Evolutionary conservation across 2,329 filamentous ascomycete genomes (phyloP).

Genomic region (Aspergillus sp.): DNA sequence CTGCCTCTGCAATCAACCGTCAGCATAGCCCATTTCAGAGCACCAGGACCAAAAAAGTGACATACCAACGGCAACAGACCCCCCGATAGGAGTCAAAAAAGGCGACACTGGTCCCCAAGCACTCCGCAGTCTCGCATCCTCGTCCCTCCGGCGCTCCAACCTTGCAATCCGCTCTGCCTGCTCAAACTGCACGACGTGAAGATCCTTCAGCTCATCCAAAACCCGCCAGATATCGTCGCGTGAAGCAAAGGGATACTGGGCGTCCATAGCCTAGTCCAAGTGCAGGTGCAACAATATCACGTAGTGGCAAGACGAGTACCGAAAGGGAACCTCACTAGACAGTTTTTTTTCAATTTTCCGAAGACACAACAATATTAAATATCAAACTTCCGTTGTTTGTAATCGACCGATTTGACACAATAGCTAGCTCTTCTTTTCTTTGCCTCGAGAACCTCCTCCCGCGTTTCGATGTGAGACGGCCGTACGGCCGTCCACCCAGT

Average conservation of each 20-base stretch:
- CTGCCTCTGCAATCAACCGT: constrained; percentile 53
- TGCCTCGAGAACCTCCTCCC: constrained; percentile 23
- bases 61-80: constrained; percentile 81
- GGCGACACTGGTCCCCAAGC: constrained; percentile 81
- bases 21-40: background rate
- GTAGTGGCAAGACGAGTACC: background rate
- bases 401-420: background rate
- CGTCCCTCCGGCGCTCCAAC: constrained; percentile 56
- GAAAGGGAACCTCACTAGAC: background rate
- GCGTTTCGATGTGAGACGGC: constrained; percentile 27
- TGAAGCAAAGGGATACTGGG: constrained; percentile 57
- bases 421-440: constrained; percentile 2
- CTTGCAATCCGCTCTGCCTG: constrained; percentile 56
- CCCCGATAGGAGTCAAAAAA: constrained; percentile 76
- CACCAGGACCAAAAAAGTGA: constrained; percentile 6
- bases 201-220: constrained; percentile 55
- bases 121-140: constrained; percentile 64
- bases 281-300: background rate
- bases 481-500: constrained; percentile 30
- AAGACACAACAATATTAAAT: background rate
- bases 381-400: background rate
- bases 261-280: constrained; percentile 47
- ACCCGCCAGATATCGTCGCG: constrained; percentile 60
- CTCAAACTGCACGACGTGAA: constrained; percentile 55
- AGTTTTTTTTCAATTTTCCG: background rate